Evolutionary conservation across 208 protist species (phyloP), one percentile per base, ranked within the genome.

Genomic region (Crithidia bombi): DNA sequence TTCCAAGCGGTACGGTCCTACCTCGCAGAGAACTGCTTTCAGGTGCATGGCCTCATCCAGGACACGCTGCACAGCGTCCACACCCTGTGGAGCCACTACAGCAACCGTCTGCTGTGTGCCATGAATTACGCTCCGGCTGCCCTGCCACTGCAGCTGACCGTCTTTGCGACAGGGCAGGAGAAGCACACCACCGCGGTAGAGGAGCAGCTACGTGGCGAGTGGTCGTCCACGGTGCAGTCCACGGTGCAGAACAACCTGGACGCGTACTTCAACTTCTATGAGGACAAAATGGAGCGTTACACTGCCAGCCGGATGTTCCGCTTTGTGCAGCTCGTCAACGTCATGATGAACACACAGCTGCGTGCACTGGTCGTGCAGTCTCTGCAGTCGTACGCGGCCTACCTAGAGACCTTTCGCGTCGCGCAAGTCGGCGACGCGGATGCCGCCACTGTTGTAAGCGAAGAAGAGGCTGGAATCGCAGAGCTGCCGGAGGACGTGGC

Each of bases 171-270:
- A 23, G 32, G 79, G 41, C 88, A 97, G 66, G 63, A 75, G 44
- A 74, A 89, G 39, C 82, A 80, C 56, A 86, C 86, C 33, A 78
- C 76, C 19, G 75, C 52, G n/a, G 77, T 83, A 21, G 78, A 80
- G 3, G 94, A 97, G 66, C 89, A 86, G 47, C 81, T 98, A 36
- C 81, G 83, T 38, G 90, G 90, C 14, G 95, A 98, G 81, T 98
- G 95, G 94, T 90, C 82, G 71, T 85, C 90, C 9, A 97, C 93
- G 32, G 89, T 96, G 59, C 87, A 91, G 44, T 92, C 90, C 9
- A 97, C 92, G 5, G 88, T 98, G 47, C 95, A 97, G 75, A 97
- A 97, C 81, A 95, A 97, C 69, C 79, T 98, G 35, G 92, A 98
- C 65, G 54, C 89, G 7, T 81, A 94, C 76, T 97, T 97, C 74